A percentile compares a stretch with the other conserved stretches of the same genome.
Conservation (phyloP, 805 yeast species). For the Lipomyces sp. region DNA sequence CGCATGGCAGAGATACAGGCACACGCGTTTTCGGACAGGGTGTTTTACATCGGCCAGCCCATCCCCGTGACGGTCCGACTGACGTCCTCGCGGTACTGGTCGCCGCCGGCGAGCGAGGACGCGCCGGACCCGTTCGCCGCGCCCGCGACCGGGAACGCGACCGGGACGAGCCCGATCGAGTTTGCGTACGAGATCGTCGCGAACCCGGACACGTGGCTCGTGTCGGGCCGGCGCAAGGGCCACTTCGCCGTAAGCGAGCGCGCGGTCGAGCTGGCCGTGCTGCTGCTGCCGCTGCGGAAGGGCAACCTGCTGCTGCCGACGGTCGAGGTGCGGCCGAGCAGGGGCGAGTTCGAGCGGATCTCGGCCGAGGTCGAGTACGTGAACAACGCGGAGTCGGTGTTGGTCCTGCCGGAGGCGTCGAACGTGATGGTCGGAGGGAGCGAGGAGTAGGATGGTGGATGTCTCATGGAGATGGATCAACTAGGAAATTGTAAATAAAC, state of each 20-base stretch:
- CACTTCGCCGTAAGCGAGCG: conserved; percentile 38
- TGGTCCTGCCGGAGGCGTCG: conserved; percentile 61
- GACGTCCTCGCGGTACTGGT: conserved; percentile 49
- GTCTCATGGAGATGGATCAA: neutral
- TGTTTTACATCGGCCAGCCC: conserved; percentile 61
- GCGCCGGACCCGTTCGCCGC: conserved; percentile 18
- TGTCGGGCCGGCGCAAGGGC: conserved; percentile 66
- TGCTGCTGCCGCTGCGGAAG: conserved; percentile 68
- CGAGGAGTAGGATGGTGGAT: neutral
- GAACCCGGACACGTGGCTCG: conserved; percentile 69
- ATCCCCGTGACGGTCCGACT: conserved; percentile 48
- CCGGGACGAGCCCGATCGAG: conserved; percentile 48
- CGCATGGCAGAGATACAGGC: neutral
- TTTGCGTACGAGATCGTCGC: conserved; percentile 50
- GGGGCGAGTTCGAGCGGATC: conserved; percentile 37
- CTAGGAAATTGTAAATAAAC: neutral
- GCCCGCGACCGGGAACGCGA: conserved; percentile 43
- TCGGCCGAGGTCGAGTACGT: conserved; percentile 59
- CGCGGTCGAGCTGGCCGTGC: conserved; percentile 39
- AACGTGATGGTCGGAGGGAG: conserved; percentile 15
- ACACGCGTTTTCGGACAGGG: conserved; percentile 34
- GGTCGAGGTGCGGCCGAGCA: conserved; percentile 45
- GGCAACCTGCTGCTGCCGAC: conserved; percentile 72
- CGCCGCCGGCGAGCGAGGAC: conserved; percentile 15
- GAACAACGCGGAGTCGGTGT: conserved; percentile 64